Evolutionary conservation across 1,139 yeast species (phyloP), one percentile per base, ranked within the genome.

Genomic region (Geotrichum phurueaensis): DNA sequence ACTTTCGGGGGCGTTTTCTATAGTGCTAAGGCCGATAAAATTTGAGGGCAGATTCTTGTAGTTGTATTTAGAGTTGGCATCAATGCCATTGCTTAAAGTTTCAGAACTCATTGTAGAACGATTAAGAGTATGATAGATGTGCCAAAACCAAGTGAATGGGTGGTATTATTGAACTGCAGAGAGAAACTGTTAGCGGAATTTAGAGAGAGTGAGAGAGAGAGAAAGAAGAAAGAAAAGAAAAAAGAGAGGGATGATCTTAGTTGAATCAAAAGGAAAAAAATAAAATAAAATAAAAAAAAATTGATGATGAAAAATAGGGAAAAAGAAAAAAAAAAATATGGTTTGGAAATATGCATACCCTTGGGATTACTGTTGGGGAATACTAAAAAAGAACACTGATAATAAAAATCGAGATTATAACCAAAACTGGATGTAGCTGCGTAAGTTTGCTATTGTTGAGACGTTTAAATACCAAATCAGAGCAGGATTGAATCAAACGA

Each of bases 21-120:
- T 79, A 49, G 94, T 81, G 73, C 91, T 89, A 62, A 86, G 80
- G 57, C 99, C 99, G 64, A 83, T 75, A 76, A 91, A 94, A 74
- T 90, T 88, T 48, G 81, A 65, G 31, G 96, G 86, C 68, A 92
- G 79, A 51, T 64, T 63, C 33, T 60, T 53, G 64, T 71, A 71
- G 64, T 70, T 71, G 66, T 69, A 69, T 49, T 53, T 55, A 54
- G 51, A 31, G 45, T 25, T 23, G 45, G 54, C 52, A 27, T 18
- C 54, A 10, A 51, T 33, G 53, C 56, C 59, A 27, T 33, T 27
- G 39, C 45, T 36, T 48, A 33, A 36, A 36, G 59, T 50, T 39
- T 54, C 56, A 27, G 61, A 49, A 15, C 45, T 58, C 51, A 51
- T 54, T 43, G 27, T 53, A 10, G 48, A 12, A 39, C 15, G 56